phyloP scores from a whole-genome alignment of 371 early-diverging fungal species.

The Rhizopus sp. region DNA sequence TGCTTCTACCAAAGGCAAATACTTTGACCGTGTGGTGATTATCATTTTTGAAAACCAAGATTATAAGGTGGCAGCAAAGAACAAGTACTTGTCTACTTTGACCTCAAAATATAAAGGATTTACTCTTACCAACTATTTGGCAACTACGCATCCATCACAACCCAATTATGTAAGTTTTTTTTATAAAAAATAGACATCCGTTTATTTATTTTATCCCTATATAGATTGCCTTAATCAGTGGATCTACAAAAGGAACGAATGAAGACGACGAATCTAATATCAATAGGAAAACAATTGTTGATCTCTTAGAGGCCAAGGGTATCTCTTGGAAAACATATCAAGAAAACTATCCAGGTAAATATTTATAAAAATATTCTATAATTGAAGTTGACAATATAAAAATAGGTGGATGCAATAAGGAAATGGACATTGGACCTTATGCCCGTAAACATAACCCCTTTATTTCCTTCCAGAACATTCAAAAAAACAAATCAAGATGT shows the following conservation, averaged over 20 bases:
- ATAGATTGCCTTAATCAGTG: constrained; percentile 47
- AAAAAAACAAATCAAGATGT: constrained; percentile 44
- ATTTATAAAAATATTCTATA: constrained; percentile 65
- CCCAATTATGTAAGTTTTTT: constrained; percentile 49
- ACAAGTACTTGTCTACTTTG: constrained; percentile 37
- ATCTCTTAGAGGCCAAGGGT: constrained; percentile 61
- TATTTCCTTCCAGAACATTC: constrained; percentile 56
- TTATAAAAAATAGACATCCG: constrained; percentile 32
- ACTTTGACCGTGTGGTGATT: constrained; percentile 50
- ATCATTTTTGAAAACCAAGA: constrained; percentile 56
- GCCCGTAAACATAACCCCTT: constrained; percentile 65
- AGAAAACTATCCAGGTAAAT: constrained; percentile 58
- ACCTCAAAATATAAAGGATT: constrained; percentile 27
- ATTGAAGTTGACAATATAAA: constrained; percentile 48
- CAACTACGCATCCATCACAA: constrained; percentile 43
- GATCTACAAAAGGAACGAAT: constrained; percentile 49
- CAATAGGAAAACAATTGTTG: constrained; percentile 52
- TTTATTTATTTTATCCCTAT: not conserved
- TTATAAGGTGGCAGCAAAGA: constrained; percentile 35
- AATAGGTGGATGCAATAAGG: constrained; percentile 28
- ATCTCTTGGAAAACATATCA: constrained; percentile 70
- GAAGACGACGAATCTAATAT: constrained; percentile 42
- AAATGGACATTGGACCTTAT: constrained; percentile 35
- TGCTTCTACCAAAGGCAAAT: constrained; percentile 18
- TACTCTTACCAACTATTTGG: constrained; percentile 37